A percentile compares a stretch with the other conserved stretches of the same genome.
Conservation (phyloP, 2,329 filamentous ascomycete species). For the Ascochyta clinopodiicola region DNA sequence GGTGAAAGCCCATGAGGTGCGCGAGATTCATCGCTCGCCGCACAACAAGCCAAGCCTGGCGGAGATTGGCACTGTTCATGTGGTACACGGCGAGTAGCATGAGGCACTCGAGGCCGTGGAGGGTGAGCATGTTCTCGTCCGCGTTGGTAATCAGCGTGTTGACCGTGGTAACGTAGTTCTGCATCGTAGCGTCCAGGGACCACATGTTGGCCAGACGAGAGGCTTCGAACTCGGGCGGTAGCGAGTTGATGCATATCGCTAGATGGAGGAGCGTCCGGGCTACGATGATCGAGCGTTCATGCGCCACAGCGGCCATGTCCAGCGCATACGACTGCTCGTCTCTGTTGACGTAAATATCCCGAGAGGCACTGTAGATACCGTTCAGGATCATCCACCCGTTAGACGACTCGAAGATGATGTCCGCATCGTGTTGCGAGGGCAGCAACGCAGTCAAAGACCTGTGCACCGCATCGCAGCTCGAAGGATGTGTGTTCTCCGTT, state of each 20-base stretch:
- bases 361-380: conserved; percentile 37
- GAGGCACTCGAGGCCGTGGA: conserved; percentile 45
- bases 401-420: conserved; percentile 46
- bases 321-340: conserved; percentile 43
- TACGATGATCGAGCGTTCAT: conserved; percentile 39
- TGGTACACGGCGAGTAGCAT: conserved; percentile 41
- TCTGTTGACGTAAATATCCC: conserved; percentile 39
- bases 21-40: conserved; percentile 44
- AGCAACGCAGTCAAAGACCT: conserved; percentile 36
- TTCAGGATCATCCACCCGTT: conserved; percentile 47
- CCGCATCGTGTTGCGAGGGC: conserved; percentile 45
- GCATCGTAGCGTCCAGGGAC: conserved; percentile 42
- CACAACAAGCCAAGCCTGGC: conserved; percentile 44
- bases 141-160: conserved; percentile 39
- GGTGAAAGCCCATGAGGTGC: conserved; percentile 48
- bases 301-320: conserved; percentile 38
- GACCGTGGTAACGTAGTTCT: conserved; percentile 43
- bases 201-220: conserved; percentile 38
- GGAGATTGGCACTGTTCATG: conserved; percentile 38
- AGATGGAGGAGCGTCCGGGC: conserved; percentile 46
- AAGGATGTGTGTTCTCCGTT: conserved; percentile 11
- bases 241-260: conserved; percentile 41
- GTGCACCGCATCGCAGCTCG: conserved; percentile 28
- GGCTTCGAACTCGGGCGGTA: conserved; percentile 42
- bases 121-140: conserved; percentile 44